A percentile compares a stretch with the other conserved stretches of the same genome.
phyloP scores from a whole-genome alignment of 1,284 basidiomycete species.

The Puccinia triticina region DNA sequence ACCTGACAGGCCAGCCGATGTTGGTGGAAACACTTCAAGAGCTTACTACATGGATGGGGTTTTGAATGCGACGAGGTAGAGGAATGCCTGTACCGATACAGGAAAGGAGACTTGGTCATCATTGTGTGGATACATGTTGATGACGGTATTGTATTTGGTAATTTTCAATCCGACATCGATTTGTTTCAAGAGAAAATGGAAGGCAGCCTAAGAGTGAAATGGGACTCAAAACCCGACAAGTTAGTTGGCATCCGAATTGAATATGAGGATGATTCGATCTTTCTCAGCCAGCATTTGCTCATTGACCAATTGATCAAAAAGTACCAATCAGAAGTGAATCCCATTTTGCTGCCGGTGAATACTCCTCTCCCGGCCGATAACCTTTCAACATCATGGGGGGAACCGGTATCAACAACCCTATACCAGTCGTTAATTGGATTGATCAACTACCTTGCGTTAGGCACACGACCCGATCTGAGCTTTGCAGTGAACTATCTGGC shows the following conservation, averaged over 20 bases:
- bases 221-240: not conserved
- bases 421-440: too few relatives aligned
- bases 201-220: not conserved
- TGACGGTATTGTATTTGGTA: slow-evolving; percentile 4
- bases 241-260: not conserved
- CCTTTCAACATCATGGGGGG: not conserved
- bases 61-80: too few relatives aligned
- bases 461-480: too few relatives aligned
- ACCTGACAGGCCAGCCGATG: slow-evolving; percentile 1
- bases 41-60: too few relatives aligned
- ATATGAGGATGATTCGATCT: not conserved
- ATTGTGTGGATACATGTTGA: slow-evolving; percentile 20
- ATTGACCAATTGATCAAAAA: not conserved
- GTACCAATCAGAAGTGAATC: not conserved
- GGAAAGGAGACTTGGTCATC: not conserved
- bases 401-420: not conserved
- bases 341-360: too few relatives aligned
- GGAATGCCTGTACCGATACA: not conserved
- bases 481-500: too few relatives aligned
- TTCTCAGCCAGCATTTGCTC: not conserved
- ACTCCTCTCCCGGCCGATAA: not conserved
- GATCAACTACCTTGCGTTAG: too few relatives aligned
- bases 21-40: too few relatives aligned
- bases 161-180: not conserved
- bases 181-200: not conserved